Evolutionary conservation across 768 basidiomycete species (phyloP), one percentile per base, ranked within the genome.

Genomic region (Pluteus cervinus): DNA sequence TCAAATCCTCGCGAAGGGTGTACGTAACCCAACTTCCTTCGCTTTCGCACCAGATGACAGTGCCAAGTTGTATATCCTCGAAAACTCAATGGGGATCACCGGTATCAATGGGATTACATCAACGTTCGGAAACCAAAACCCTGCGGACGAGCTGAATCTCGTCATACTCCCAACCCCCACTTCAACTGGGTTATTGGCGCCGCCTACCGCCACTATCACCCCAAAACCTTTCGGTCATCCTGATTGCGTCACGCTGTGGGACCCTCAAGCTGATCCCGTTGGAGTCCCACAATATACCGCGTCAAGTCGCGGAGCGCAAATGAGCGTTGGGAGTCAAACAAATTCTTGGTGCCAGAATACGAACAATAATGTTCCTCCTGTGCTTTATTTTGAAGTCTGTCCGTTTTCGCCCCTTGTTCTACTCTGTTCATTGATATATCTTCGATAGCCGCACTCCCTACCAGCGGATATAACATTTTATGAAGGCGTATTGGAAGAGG

Each of bases 381-480:
- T 46, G 2, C 37, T 68, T 26, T 58, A 52, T 37, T 67, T 71
- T 52, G 66, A 69, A 51, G 68, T 64, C 25, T 15, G 47, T 24
- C 14, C 9, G 26, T 18, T 10, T 9, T 24, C 6, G 16, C 29
- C 28, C n/a, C 10, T 25, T 35, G 23, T 20, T 12, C 4, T 6
- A 7, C 33, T 29, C 14, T 7, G 18, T n/a, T n/a, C n/a, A n/a
- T 33, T 29, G 17, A 12, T 5, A 22, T 18, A 28, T 28, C 33
- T 33, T 36, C 9, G n/a, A 10, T 31, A 71, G 67, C 65, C 68
- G 1, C 69, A 71, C 46, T 68, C 66, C 9, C 68, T 66, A 2
- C 69, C 69, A 2, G 55, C 70, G 8, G 69, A 70, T 44, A 61
- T 70, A 51, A 70, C 68, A 39, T 65, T 68, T 46, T 69, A 61